Conservation (phyloP, 2,329 filamentous ascomycete species). For the Ilyonectria mors-panacis region DNA sequence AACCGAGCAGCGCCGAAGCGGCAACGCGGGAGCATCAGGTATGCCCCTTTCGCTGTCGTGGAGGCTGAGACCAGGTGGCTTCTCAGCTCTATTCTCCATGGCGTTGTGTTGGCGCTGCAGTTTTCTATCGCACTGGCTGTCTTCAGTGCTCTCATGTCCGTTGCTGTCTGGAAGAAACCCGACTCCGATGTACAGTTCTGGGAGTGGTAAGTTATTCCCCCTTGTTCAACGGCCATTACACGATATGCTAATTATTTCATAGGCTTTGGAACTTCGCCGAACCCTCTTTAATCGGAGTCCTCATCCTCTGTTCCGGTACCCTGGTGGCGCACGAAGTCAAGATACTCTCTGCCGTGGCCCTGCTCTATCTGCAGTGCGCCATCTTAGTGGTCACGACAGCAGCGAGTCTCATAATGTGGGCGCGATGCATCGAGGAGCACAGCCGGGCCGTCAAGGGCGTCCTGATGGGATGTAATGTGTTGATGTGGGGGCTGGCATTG, state of each 20-base stretch:
- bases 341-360: conserved; percentile 44
- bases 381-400: conserved; percentile 44
- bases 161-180: conserved; percentile 45
- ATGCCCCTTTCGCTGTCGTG: conserved; percentile 20
- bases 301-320: conserved; percentile 43
- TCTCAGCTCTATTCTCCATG: conserved; percentile 44
- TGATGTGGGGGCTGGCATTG: conserved; percentile 48
- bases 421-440: conserved; percentile 41
- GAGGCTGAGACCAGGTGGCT: conserved; percentile 34
- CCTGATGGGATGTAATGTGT: conserved; percentile 45
- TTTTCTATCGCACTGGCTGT: conserved; percentile 43
- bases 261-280: conserved; percentile 49
- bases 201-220: conserved; percentile 39
- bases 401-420: conserved; percentile 40
- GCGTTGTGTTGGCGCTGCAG: conserved; percentile 47
- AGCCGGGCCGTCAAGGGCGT: conserved; percentile 44
- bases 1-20: conserved; percentile 10
- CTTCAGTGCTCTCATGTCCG: conserved; percentile 47
- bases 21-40: conserved; percentile 14
- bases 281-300: conserved; percentile 34
- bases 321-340: conserved; percentile 47
- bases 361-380: conserved; percentile 48
- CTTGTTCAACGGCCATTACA: accelerated
- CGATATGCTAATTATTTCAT: conserved; percentile 1
- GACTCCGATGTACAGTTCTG: conserved; percentile 43